Base-by-base conservation (phyloP, 345 rosid species). In the Eucalyptus marginata region DNA sequence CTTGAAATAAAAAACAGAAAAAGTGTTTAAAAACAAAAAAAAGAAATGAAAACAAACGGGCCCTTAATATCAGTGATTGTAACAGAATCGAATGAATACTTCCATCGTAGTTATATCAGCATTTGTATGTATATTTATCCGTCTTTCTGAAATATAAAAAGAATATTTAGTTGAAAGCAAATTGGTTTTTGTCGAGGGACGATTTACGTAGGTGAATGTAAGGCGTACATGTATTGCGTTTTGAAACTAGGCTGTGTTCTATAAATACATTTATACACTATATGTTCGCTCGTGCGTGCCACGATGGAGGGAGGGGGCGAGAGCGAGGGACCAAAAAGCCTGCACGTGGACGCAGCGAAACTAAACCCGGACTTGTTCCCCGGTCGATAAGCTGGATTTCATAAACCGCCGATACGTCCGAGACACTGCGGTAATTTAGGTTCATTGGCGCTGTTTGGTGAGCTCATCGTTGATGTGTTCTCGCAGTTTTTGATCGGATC, bases 401-500 rank as follows among this genome's bases (percentile, higher is more conserved):
- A 97, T 94, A 89, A 89, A 93, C 93, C 96, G 94, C 93, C 93
- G 95, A 93, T 92, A 93, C 54, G 96, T 96, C 98, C 98, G 97
- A 2, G 89, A 3, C n/a, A n/a, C n/a, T n/a, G n/a, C 47, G 5
- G 47, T 40, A 33, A 68, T 68, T 33, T 9, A 9, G 44, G 44
- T 33, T 25, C 43, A 20, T 24, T 20, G 15, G 18, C 49, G 56
- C 44, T 11, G 47, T 25, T 33, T 7, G 46, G 59, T 43, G 64
- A 86, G 15, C 18, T 33, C 87, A 12, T 31, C 36, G 62, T 31
- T 31, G 16, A 58, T 43, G 66, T 76, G 87, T 33, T 33, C 17
- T 49, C n/a, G 87, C 64, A 50, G 87, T 76, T 43, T 56, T 86
- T 68, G 91, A 87, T 86, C 87, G 87, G 88, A 87, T 89, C 89